Evolutionary conservation across 495 filamentous ascomycete genomes (phyloP).

Genomic region (Xylaria flabelliformis): DNA sequence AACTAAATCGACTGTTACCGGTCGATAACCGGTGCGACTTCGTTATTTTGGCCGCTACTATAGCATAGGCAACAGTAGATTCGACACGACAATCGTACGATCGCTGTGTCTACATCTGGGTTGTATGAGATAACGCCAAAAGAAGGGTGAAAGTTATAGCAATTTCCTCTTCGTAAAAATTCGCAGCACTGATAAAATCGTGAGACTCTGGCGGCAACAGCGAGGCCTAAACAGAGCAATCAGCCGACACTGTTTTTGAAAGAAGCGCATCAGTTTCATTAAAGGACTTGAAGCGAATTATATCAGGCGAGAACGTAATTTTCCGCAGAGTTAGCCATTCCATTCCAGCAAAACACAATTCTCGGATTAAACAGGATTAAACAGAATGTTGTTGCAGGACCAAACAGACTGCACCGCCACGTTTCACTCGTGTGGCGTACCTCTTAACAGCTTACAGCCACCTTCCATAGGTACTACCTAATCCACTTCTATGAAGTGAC

Average conservation of each 20-base stretch:
- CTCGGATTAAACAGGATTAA: neutral
- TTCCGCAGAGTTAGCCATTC: neutral
- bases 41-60: neutral
- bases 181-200: neutral
- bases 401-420: slow-evolving; percentile 14
- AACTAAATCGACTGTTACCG: neutral
- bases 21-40: neutral
- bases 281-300: neutral
- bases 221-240: neutral
- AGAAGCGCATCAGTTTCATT: neutral
- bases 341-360: neutral
- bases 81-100: neutral
- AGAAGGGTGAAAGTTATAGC: neutral
- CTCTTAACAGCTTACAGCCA: neutral
- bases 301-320: neutral
- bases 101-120: neutral
- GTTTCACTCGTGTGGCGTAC: neutral
- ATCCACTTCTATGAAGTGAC: slow-evolving; percentile 9
- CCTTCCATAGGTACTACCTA: slow-evolving; percentile 11
- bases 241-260: neutral
- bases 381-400: neutral
- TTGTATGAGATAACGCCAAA: neutral
- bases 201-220: neutral
- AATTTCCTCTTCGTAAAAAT: neutral
- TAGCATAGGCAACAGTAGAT: neutral